Conservation (phyloP, 1,284 basidiomycete genomes). For the Thecaphora frezii region DNA sequence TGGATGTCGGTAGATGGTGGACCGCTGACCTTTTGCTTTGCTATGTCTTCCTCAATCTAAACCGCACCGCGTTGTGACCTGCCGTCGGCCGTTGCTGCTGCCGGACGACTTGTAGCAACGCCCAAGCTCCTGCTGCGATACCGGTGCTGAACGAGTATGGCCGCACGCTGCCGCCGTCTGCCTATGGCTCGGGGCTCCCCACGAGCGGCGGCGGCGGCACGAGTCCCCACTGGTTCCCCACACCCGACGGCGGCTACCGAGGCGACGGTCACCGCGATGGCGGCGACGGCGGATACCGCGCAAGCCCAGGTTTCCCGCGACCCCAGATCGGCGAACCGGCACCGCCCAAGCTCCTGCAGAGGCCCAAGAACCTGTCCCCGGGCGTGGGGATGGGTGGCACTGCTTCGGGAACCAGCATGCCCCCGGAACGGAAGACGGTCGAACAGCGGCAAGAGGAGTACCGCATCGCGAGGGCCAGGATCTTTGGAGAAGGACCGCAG, state of each 20-base stretch:
- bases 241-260: no score
- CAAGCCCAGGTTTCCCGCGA: background rate
- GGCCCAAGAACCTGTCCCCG: constrained; percentile 20
- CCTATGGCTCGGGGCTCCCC: constrained; percentile 17
- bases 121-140: constrained; percentile 17
- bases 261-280: no score
- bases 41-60: no score
- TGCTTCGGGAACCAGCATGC: constrained; percentile 5
- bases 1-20: no score
- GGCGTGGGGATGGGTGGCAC: constrained; percentile 13
- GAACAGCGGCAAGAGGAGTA: constrained; percentile 39
- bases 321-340: constrained; percentile 7
- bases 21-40: no score
- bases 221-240: no score
- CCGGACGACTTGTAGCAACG: no score
- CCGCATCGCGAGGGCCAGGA: constrained; percentile 25
- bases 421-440: constrained; percentile 28
- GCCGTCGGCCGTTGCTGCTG: no score
- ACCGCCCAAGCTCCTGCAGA: constrained; percentile 29
- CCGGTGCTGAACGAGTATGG: constrained; percentile 8
- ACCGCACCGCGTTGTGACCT: no score
- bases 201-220: no score
- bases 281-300: background rate
- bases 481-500: constrained; percentile 14
- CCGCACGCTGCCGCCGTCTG: constrained; percentile 20